A percentile compares a stretch with the other conserved stretches of the same genome.
Evolutionary conservation across 345 rosid species (phyloP).

Genomic region (Chamaenerion angustifolium): DNA sequence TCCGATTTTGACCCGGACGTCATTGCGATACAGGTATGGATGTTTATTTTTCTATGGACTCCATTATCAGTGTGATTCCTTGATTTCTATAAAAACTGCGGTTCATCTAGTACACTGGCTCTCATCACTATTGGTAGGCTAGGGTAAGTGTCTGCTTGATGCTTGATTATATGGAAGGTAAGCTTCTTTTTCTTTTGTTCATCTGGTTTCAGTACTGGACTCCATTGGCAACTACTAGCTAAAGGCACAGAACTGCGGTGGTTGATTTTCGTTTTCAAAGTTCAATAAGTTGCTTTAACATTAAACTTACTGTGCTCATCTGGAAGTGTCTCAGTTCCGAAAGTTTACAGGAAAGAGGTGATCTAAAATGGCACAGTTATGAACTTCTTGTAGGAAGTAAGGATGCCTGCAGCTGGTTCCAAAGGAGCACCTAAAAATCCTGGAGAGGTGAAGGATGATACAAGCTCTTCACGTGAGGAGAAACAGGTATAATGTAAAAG

Average conservation of each 20-base stretch:
- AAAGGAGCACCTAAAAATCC: constrained; percentile 64
- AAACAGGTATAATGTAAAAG: constrained; percentile 41
- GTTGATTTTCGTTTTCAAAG: no score
- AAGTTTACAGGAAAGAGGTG: background rate
- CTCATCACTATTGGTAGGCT: no score
- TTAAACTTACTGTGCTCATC: background rate
- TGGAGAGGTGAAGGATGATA: constrained; percentile 74
- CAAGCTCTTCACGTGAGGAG: constrained; percentile 74
- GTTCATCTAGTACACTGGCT: no score
- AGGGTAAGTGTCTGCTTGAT: no score
- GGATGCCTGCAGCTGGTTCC: constrained; percentile 97
- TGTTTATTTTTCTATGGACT: background rate
- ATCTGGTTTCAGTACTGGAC: no score
- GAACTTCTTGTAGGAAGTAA: constrained; percentile 57
- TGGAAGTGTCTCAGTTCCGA: background rate
- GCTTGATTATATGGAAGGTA: no score
- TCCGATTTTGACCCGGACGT: constrained; percentile 63
- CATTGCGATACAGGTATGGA: constrained; percentile 65
- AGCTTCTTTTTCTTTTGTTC: no score
- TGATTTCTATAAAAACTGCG: no score
- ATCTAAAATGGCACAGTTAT: constrained; percentile 9
- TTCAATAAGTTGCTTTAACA: no score
- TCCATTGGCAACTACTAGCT: no score
- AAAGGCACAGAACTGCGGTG: no score
- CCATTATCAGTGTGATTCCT: background rate